These are phyloP conservation scores for Solanum pimpinellifolium DNA, from an alignment of 257 asterid genomes.

Conservation along the genomic window DNA sequence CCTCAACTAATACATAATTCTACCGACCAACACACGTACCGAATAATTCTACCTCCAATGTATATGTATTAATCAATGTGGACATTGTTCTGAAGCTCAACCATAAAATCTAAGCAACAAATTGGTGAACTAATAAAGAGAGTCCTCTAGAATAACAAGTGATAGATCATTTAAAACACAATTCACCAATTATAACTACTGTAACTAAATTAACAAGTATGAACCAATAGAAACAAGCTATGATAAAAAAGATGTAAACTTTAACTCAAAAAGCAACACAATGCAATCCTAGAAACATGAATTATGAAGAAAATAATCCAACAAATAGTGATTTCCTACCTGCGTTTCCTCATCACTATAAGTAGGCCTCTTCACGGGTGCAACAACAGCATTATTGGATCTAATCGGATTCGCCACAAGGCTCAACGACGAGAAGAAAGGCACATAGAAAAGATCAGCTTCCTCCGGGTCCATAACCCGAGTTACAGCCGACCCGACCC, in stretches of 20 bases:
- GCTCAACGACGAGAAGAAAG: slow-evolving; percentile 89
- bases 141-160: not conserved
- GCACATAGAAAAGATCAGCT: slow-evolving; percentile 85
- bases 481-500: slow-evolving; percentile 30
- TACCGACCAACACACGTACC: not conserved
- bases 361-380: slow-evolving; percentile 7
- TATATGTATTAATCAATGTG: not conserved
- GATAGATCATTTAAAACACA: not conserved
- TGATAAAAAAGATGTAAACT: not conserved
- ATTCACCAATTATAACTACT: not conserved
- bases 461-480: slow-evolving; percentile 67
- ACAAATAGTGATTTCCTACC: slow-evolving; percentile 18
- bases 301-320: not conserved
- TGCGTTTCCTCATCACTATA: slow-evolving; percentile 85
- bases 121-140: not conserved
- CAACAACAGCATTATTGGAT: not conserved
- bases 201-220: not conserved
- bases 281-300: not conserved
- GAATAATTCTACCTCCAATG: not conserved
- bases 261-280: not conserved
- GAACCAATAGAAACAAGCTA: not conserved
- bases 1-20: not conserved
- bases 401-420: slow-evolving; percentile 57
- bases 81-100: not conserved
- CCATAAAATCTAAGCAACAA: not conserved